Base-by-base conservation (phyloP, 352 stramenopile genomes). In the Pythium angustatum region DNA sequence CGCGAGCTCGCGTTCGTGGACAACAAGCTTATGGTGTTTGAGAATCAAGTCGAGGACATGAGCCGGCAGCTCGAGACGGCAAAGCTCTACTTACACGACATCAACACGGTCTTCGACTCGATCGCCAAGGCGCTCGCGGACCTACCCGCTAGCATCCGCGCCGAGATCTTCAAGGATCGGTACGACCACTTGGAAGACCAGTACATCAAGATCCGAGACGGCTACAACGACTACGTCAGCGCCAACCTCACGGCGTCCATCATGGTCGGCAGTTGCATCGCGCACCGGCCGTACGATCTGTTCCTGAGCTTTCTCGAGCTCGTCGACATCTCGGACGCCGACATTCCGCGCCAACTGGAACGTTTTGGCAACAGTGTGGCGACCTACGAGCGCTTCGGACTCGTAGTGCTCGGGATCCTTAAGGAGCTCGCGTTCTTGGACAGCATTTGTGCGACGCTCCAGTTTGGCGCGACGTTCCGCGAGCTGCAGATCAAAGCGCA, bases 271-370 rank as follows among this genome's bases (percentile, higher is more conserved):
- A 49, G 43, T 21, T 49, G 43, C 43, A 14, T 7, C 19, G 43
- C 43, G 7, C 43, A 49, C 43, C 43, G 4, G 43, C 43, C 43
- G 43, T 49, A 49, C 43, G 43, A 49, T 49, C 43, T 49, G 19
- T 49, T 49, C 43, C 43, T 22, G n/a, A 49, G 43, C 43, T 49
- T 49, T 19, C 43, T 49, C 43, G 43, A 49, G 43, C 43, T 49
- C 43, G 43, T 49, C 19, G 43, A 49, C 43, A 49, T 49, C 19
- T 21, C 43, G 7, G 43, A 49, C 43, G 43, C 43, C 43, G 43
- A 49, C 43, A 28, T 49, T 5, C 43, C 43, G 21, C 43, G 43
- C 43, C 43, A 49, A 21, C 43, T 49, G 19, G 43, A 49, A 21
- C 43, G 43, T 21, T 49, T 49, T 28, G 43, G 7, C 7, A 49